Conservation (phyloP, 805 yeast genomes). For the Candida dajiaensis region DNA sequence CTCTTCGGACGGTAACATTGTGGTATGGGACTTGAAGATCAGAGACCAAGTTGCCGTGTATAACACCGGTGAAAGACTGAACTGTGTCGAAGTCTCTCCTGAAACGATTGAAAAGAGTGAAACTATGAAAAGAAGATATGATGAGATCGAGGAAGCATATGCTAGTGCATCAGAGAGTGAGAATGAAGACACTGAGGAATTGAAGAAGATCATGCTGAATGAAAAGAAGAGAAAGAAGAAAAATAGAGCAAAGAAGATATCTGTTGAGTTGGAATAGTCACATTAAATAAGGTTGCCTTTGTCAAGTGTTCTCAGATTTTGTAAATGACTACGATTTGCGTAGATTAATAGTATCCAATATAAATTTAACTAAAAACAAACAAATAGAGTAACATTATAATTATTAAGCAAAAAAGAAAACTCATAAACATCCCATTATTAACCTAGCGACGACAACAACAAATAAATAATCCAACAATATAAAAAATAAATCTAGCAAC, state of each 20-base stretch:
- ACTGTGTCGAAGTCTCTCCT: constrained; percentile 71
- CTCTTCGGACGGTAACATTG: constrained; percentile 90
- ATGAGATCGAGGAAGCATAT: constrained; percentile 28
- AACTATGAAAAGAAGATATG: constrained; percentile 57
- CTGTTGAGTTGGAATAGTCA: constrained; percentile 44
- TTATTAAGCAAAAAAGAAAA: too few relatives aligned
- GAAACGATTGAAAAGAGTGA: constrained; percentile 72
- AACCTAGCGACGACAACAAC: neutral
- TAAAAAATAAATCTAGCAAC: neutral
- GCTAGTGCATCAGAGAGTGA: constrained; percentile 62
- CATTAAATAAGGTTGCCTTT: neutral
- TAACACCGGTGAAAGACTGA: constrained; percentile 84
- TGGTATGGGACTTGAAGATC: constrained; percentile 72
- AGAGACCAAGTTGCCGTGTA: constrained; percentile 86
- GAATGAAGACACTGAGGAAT: constrained; percentile 67
- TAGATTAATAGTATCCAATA: neutral
- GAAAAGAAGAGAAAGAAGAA: constrained; percentile 30
- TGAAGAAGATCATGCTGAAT: constrained; percentile 46
- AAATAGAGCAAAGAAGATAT: constrained; percentile 39
- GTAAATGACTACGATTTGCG: neutral
- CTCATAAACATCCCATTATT: neutral
- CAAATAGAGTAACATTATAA: neutral
- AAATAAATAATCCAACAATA: neutral
- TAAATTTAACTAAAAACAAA: neutral
- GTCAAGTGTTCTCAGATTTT: too few relatives aligned